phyloP scores from a whole-genome alignment of 139 green algal species.

The Chlorella sp. region DNA sequence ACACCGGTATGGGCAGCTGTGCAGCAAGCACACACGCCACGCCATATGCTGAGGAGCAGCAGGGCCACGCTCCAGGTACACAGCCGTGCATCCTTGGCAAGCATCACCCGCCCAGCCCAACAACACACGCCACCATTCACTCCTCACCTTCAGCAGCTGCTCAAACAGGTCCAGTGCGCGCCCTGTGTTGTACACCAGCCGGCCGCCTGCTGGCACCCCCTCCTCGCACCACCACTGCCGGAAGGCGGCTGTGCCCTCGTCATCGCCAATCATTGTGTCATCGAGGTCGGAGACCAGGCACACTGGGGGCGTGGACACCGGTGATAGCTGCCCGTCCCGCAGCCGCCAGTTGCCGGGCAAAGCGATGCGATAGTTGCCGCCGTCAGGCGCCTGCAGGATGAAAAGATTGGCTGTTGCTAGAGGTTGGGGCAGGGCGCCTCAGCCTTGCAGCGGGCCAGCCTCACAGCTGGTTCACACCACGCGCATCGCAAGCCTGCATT shows the following conservation, averaged over 20 bases:
- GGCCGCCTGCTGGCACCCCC: conserved; percentile 29
- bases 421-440: no score
- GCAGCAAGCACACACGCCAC: no score
- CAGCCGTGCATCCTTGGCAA: no score
- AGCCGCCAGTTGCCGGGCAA: conserved; percentile 9
- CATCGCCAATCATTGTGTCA: conserved; percentile 80
- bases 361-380: conserved; percentile 20
- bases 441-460: no score
- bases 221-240: conserved; percentile 54
- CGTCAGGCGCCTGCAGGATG: conserved; percentile 46
- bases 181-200: conserved; percentile 65
- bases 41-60: no score
- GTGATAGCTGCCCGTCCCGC: conserved; percentile 1
- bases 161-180: conserved; percentile 66
- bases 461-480: no score
- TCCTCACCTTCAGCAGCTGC: conserved; percentile 40
- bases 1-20: no score
- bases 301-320: conserved; percentile 11
- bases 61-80: no score
- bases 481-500: no score
- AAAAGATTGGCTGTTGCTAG: no score
- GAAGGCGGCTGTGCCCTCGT: conserved; percentile 65
- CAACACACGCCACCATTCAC: no score
- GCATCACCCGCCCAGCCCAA: no score
- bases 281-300: conserved; percentile 66